Evolutionary conservation across 1,139 yeast genomes (phyloP), one percentile per base, ranked within the genome.

Genomic region (Debaryomyces nepalensis): DNA sequence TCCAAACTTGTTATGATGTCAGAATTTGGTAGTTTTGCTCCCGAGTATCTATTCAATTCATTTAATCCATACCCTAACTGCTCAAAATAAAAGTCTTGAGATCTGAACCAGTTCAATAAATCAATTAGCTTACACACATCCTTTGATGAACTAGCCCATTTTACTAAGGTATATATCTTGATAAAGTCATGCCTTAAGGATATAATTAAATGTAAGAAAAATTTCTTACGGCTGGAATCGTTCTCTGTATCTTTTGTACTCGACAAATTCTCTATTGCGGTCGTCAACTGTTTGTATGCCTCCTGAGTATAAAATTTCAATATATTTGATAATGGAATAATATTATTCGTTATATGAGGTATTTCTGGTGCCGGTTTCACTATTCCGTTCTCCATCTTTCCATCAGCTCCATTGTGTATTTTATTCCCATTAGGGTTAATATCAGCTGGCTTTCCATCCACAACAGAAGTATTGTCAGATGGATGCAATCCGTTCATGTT

Each of bases 21-120:
- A 1, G 96, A 93, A 61, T 89, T 87, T 5, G 97, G 95, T 45
- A 91, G 66, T 56, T 89, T 88, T 1, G 98, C 98, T 14, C 91
- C 88, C 4, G 90, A 72, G 26, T 84, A 81, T 30, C 83, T 79
- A 50, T 86, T 84, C 23, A 81, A 64, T 40, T 79, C 80, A 37
- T 75, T 75, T 49, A 75, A 38, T 72, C 87, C 82, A 35, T 65
- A 59, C 24, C 63, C 59, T 44, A 75, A 54, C 43, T 85, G 81
- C 46, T 87, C 89, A 38, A 84, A 78, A 59, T 81, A 81, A 49
- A 84, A 82, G 52, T 90, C 95, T 45, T 88, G 90, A 47, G 60
- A 55, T 18, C 95, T 73, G 37, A 91, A 73, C 95, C 96, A 91
- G 46, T 87, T 86, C 47, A 93, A 79, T 19, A 91, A 73, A 63